Base-by-base conservation (phyloP, 352 stramenopile species). In the Aphanomyces astaci region DNA sequence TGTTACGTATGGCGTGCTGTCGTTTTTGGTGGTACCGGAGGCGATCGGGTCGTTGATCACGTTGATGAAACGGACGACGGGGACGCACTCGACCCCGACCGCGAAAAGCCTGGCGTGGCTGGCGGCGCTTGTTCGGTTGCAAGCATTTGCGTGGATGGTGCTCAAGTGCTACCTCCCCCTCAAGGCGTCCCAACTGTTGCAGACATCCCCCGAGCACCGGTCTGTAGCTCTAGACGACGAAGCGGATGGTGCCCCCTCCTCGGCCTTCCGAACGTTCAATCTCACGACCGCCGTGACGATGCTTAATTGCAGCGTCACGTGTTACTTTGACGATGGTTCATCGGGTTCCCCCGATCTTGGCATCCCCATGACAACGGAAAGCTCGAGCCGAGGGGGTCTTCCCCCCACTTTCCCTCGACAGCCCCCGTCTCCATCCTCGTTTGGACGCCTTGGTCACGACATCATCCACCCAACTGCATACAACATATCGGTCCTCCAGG, bases 131-230 rank as follows among this genome's bases (percentile, higher is more conserved):
- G 27, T 68, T 43, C 62, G 62, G 27, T 25, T 59, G 0, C 62
- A 68, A 59, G 49, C 49, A 27, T 68, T 68, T 22, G 46, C 62
- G 5, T 68, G 62, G 62, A 68, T 68, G 28, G 62, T 68, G 7
- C 51, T 68, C 48, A 45, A 60, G 19, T 68, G 62, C 46, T 68
- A 68, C 48, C n/a, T 68, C 27, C 62, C 62, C 10, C 32, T 68
- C 51, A 13, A 59, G n/a, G 22, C 7, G 11, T 7, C 11, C 17
- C 51, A 59, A 25, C 51, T 59, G 51, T 11, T 39, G 5, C 13
- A 22, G 2, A 53, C 45, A 46, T n/a, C 28, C 1, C 43, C 28
- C 28, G 24, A 28, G 19, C n/a, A 5, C 3, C 5, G n/a, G 13
- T 32, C 56, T 19, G 27, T 31, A 17, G 13, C 17, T 9, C 22